phyloP scores from a whole-genome alignment of 2,329 filamentous ascomycete genomes.

The Trichoderma sp. region DNA sequence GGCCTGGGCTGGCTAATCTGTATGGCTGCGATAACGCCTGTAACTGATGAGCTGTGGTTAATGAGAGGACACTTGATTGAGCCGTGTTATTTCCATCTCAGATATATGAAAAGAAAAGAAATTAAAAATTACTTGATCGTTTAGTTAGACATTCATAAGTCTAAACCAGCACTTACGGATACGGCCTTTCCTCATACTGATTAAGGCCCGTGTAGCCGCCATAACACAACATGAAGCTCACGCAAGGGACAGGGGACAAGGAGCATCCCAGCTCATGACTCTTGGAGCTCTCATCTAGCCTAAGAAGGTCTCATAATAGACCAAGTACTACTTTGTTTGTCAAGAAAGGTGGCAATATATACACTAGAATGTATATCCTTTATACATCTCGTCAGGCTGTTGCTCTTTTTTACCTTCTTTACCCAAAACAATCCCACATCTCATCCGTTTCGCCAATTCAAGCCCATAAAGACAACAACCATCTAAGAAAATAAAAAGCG shows the following conservation, averaged over 20 bases:
- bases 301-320: neutral
- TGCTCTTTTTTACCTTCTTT: neutral
- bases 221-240: neutral
- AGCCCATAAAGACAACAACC: neutral
- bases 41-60: neutral
- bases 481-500: neutral
- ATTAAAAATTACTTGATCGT: neutral
- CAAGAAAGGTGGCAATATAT: neutral
- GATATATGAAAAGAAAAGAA: neutral
- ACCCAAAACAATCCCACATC: constrained; percentile 1
- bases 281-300: neutral
- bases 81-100: neutral
- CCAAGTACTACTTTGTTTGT: neutral
- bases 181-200: neutral
- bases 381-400: constrained; percentile 2
- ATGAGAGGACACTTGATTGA: neutral
- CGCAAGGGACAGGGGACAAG: neutral
- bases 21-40: neutral
- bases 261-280: neutral
- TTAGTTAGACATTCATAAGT: neutral
- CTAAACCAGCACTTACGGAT: neutral
- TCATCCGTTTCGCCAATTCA: constrained; percentile 10
- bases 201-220: neutral
- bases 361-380: neutral
- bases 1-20: neutral